Percentiles rank a stretch among this genome's conserved stretches.
Conservation (phyloP, 1,139 yeast genomes). For the Hansenula sp. region DNA sequence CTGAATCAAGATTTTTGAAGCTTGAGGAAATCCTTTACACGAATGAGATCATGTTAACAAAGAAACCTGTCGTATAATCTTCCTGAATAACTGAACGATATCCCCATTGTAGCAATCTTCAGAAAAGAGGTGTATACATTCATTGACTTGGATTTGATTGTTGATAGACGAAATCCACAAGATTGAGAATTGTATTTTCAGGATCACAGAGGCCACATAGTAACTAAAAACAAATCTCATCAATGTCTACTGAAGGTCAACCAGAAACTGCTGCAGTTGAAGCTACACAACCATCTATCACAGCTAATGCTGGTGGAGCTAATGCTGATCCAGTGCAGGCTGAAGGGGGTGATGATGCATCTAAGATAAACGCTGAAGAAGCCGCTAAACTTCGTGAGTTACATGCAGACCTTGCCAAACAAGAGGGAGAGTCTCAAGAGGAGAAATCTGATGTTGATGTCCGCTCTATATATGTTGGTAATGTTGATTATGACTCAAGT, state of each 20-base stretch:
- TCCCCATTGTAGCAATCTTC: no score
- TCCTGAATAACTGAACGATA: no score
- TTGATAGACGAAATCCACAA: no score
- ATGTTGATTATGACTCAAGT: constrained; percentile 75
- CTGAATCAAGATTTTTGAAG: not conserved
- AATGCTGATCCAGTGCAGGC: not conserved
- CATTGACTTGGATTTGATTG: no score
- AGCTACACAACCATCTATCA: constrained; percentile 1
- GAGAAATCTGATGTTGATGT: constrained; percentile 63
- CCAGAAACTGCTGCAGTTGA: not conserved
- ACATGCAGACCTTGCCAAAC: constrained; percentile 45
- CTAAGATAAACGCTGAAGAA: constrained; percentile 43
- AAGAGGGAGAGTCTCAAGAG: constrained; percentile 37
- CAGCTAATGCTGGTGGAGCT: not conserved
- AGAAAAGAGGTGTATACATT: no score
- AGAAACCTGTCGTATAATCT: no score
- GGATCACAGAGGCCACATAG: no score
- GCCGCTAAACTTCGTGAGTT: constrained; percentile 48
- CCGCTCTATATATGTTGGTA: constrained; percentile 81
- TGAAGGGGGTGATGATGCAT: constrained; percentile 1
- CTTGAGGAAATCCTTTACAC: no score
- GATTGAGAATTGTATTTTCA: no score
- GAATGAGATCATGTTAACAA: no score
- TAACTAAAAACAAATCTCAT: no score
- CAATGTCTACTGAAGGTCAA: constrained; percentile 1